Conservation (phyloP, 768 basidiomycete genomes). For the Hirschioporus abietinus region DNA sequence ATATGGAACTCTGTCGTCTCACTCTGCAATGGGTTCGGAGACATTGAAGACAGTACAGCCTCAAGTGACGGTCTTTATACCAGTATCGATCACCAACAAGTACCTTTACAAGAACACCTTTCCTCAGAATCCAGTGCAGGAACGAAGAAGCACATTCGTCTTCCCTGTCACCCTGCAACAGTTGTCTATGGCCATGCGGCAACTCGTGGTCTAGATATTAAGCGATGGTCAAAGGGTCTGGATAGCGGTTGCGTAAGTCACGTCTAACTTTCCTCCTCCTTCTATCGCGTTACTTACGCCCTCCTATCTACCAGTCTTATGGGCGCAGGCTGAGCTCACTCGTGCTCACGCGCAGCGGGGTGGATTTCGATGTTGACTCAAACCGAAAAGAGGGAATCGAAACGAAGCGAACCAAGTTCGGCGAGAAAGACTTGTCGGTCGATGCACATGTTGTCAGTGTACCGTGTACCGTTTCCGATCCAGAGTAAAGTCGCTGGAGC, state of each 20-base stretch:
- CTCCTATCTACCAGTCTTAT: constrained; percentile 39
- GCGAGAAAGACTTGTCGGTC: not conserved
- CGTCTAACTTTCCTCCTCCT: not conserved
- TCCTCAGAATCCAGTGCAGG: not conserved
- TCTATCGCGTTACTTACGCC: constrained; percentile 8
- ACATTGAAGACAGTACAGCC: constrained; percentile 7
- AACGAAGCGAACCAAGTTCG: not conserved
- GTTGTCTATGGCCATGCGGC: constrained; percentile 88
- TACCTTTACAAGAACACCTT: not conserved
- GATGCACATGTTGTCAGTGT: not conserved
- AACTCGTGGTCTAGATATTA: constrained; percentile 71
- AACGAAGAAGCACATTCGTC: constrained; percentile 1
- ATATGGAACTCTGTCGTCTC: constrained; percentile 26
- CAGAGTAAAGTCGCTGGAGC: not conserved
- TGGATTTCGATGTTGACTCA: not conserved
- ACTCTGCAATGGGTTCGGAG: constrained; percentile 14
- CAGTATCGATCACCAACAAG: not conserved
- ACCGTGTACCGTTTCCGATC: not conserved
- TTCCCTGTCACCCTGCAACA: constrained; percentile 67
- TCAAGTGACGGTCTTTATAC: not conserved
- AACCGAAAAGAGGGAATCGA: not conserved
- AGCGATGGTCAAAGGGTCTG: constrained; percentile 79
- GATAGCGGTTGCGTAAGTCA: constrained; percentile 80
- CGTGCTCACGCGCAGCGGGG: constrained; percentile 33
- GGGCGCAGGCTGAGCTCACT: constrained; percentile 60